phyloP scores from a whole-genome alignment of 305 asterid species.

The Fraxinus sp. region DNA sequence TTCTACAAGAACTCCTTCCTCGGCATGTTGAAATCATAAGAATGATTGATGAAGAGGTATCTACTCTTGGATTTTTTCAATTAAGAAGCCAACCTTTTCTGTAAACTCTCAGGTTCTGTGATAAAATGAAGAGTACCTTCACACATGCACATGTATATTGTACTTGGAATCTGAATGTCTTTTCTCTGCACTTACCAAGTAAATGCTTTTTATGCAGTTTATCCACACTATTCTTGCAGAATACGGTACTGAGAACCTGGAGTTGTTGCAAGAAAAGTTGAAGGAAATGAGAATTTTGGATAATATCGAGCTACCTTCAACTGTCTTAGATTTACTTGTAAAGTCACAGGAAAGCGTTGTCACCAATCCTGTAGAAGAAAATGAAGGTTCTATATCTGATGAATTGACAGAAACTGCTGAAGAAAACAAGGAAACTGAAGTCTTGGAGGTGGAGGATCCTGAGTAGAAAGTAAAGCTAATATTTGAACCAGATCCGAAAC shows the following conservation, averaged over 20 bases:
- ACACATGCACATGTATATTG: not conserved
- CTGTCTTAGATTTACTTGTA: slow-evolving; percentile 40
- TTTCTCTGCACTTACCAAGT: slow-evolving; percentile 1
- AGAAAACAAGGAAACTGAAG: slow-evolving; percentile 29
- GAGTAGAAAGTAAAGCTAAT: slow-evolving; percentile 29
- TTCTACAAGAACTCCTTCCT: slow-evolving; percentile 58
- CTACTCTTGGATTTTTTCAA: slow-evolving; percentile 3
- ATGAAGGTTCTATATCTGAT: slow-evolving; percentile 28
- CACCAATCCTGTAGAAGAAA: slow-evolving; percentile 19
- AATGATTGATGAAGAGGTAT: slow-evolving; percentile 63
- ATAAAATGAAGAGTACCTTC: not conserved
- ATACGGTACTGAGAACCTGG: slow-evolving; percentile 48
- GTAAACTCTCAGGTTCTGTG: not conserved
- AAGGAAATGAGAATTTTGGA: slow-evolving; percentile 58
- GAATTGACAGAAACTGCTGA: slow-evolving; percentile 30
- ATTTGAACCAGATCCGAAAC: slow-evolving; percentile 42
- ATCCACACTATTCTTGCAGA: slow-evolving; percentile 44
- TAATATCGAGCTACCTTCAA: slow-evolving; percentile 50
- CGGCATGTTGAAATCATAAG: slow-evolving; percentile 63
- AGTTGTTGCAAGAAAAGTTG: slow-evolving; percentile 50
- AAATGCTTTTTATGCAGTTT: slow-evolving; percentile 38
- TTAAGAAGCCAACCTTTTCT: not conserved
- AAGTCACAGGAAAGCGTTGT: slow-evolving; percentile 41
- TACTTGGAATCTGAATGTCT: not conserved
- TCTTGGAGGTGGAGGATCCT: slow-evolving; percentile 24